These are phyloP conservation scores for Pestalotiopsis sp. DNA, from an alignment of 2,329 filamentous ascomycete species.

Conservation along the genomic window DNA sequence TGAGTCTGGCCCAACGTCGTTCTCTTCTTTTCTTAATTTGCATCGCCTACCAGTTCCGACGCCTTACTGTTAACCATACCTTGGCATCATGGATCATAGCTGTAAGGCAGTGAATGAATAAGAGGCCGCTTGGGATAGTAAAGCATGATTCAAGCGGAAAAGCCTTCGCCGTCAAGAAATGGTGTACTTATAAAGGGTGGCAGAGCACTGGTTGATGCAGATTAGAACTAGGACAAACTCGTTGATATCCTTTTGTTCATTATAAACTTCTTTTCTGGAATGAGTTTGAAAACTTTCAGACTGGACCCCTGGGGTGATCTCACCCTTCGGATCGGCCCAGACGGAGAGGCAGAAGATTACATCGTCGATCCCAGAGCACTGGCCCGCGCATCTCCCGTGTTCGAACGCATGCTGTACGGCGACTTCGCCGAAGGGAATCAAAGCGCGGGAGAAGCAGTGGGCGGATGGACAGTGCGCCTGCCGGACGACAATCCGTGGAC, in stretches of 20 bases:
- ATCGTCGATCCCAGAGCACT: background rate
- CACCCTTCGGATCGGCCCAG: background rate
- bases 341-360: background rate
- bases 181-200: too few relatives aligned
- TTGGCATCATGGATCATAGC: too few relatives aligned
- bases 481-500: background rate
- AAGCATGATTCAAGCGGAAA: too few relatives aligned
- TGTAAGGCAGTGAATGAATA: too few relatives aligned
- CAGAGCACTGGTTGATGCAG: too few relatives aligned
- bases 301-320: background rate
- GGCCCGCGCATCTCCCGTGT: background rate
- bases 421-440: background rate
- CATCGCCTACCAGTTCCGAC: too few relatives aligned
- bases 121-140: too few relatives aligned
- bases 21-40: too few relatives aligned
- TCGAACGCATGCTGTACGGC: constrained; percentile 1
- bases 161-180: too few relatives aligned
- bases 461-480: background rate
- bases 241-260: background rate
- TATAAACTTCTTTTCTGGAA: background rate
- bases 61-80: too few relatives aligned
- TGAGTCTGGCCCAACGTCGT: too few relatives aligned
- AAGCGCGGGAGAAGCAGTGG: background rate
- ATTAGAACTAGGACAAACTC: background rate
- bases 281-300: background rate